phyloP scores from a whole-genome alignment of 2,329 filamentous ascomycete species.

The Beauveria caledonica region DNA sequence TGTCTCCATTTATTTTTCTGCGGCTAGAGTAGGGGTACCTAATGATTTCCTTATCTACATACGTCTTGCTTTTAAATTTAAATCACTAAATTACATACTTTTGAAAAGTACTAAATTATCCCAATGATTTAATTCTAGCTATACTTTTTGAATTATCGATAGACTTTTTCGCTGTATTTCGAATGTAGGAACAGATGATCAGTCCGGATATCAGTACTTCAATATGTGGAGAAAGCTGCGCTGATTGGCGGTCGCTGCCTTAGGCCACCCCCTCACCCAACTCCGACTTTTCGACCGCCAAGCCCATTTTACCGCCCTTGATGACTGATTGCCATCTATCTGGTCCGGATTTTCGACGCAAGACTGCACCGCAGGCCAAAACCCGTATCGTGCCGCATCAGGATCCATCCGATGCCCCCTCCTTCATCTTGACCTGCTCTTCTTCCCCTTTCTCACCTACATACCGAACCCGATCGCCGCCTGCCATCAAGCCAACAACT shows the following conservation, averaged over 20 bases:
- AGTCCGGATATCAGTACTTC: no score
- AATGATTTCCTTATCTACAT: no score
- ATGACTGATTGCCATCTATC: background rate
- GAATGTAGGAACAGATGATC: no score
- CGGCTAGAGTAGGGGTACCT: no score
- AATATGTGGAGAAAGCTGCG: no score
- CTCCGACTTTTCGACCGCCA: constrained; percentile 5
- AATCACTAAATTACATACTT: no score
- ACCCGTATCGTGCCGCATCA: constrained; percentile 8
- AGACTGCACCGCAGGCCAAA: background rate
- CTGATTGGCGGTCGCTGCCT: constrained; percentile 4
- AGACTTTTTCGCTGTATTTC: no score
- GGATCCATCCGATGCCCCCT: constrained; percentile 8
- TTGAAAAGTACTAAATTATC: no score
- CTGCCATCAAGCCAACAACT: constrained; percentile 13
- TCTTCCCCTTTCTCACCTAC: constrained; percentile 3
- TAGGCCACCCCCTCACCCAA: constrained; percentile 12
- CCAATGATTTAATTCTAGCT: no score
- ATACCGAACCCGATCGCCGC: background rate
- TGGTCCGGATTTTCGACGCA: constrained; percentile 4
- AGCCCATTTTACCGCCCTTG: constrained; percentile 9
- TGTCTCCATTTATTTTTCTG: no score
- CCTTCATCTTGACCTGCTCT: background rate
- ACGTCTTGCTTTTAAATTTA: no score
- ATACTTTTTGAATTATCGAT: no score